A percentile compares a stretch with the other conserved stretches of the same genome.
These are phyloP conservation scores for Trichoderma hamatum DNA, from an alignment of 2,329 filamentous ascomycete species.

Conservation along the genomic window DNA sequence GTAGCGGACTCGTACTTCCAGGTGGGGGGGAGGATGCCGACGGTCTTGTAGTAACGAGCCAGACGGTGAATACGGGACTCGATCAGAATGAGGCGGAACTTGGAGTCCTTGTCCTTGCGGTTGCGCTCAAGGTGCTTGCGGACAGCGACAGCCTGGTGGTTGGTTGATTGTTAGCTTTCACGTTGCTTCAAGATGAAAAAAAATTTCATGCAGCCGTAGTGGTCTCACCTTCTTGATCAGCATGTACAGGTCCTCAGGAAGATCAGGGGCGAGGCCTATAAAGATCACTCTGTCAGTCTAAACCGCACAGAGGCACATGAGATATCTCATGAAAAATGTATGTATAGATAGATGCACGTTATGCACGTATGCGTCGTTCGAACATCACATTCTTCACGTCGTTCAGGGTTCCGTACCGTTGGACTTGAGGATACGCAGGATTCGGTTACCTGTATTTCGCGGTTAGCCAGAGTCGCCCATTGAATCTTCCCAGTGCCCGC, in stretches of 20 bases:
- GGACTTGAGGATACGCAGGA: slow-evolving; percentile 97
- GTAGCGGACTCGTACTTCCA: slow-evolving; percentile 99
- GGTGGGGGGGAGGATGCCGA: slow-evolving; percentile 80
- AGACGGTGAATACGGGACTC: slow-evolving; percentile 99
- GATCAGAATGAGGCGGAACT: slow-evolving; percentile 99
- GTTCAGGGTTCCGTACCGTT: slow-evolving; percentile 73
- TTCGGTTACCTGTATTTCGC: slow-evolving; percentile 84
- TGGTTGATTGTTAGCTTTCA: background rate
- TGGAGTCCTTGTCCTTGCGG: slow-evolving; percentile 99
- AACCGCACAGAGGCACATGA: slow-evolving; percentile 81
- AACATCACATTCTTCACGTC: slow-evolving; percentile 32
- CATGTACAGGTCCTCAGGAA: slow-evolving; percentile 99
- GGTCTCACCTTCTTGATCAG: slow-evolving; percentile 95
- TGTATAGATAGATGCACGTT: slow-evolving; percentile 35
- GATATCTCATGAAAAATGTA: slow-evolving; percentile 38
- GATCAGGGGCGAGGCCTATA: slow-evolving; percentile 93
- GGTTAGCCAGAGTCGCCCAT: slow-evolving; percentile 42
- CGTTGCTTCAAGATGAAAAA: background rate
- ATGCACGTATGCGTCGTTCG: slow-evolving; percentile 26
- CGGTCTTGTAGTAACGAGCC: slow-evolving; percentile 99
- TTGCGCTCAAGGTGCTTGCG: slow-evolving; percentile 99
- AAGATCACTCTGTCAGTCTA: slow-evolving; percentile 90
- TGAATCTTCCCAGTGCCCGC: background rate
- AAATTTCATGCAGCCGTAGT: background rate
- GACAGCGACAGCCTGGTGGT: slow-evolving; percentile 84